Evolutionary conservation across 2,329 filamentous ascomycete species (phyloP), one percentile per base, ranked within the genome.

Genomic region (Fusarium sp.): DNA sequence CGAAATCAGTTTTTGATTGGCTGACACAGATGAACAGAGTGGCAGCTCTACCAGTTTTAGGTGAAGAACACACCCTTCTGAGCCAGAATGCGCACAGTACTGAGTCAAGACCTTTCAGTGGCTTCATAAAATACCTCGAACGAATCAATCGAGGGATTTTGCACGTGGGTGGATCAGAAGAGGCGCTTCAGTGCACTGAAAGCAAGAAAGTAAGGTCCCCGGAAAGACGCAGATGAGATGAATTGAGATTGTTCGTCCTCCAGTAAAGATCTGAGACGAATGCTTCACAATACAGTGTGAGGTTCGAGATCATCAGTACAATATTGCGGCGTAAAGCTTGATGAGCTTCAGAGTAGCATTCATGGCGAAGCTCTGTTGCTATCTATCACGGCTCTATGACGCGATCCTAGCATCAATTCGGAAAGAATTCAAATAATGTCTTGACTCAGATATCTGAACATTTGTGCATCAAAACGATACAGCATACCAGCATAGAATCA

Each of bases 141-240:
- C 70, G 64, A 75, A 75, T 75, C 70, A 74, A 37, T 31, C n/a
- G 28, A 34, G 25, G 46, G 45, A 23, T 49, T 34, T 67, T 62
- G 66, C 70, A 72, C 62, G 69, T 73, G 71, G 58, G 62, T 73
- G 68, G 62, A 65, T 64, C 61, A 34, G n/a, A 46, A 54, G 55
- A 55, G 50, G 55, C 62, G 48, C 44, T 61, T 60, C 19, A 49
- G 56, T 53, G 26, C 42, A 55, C 31, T 49, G 43, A n/a, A n/a
- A 23, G 41, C 59, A 55, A 41, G 18, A 19, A 49, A 59, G 42
- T 46, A 59, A 68, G 43, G 62, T 65, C 55, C 52, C 58, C 65
- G 43, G 39, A 56, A 57, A 59, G 39, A 51, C 65, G 61, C 59
- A 66, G 65, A 57, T 65, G 50, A 68, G 63, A 70, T 70, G 57